phyloP scores from a whole-genome alignment of 1,284 basidiomycete genomes.

The Moesziomyces globuligerus region DNA sequence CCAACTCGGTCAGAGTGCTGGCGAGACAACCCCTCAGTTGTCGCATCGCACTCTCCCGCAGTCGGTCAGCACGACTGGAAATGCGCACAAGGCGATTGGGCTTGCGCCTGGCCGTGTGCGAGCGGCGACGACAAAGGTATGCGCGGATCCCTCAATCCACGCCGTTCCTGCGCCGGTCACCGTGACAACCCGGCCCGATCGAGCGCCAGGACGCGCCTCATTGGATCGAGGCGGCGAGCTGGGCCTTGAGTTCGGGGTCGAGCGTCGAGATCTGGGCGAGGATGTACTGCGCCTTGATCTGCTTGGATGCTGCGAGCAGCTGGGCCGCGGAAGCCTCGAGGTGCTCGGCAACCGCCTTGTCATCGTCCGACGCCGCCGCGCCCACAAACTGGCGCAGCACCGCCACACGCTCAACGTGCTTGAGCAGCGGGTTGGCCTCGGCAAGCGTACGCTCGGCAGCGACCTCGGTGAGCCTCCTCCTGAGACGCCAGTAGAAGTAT shows the following conservation, averaged over 20 bases:
- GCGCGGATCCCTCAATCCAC: constrained; percentile 41
- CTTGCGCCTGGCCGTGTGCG: too few relatives aligned
- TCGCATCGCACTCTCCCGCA: neutral
- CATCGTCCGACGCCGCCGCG: constrained; percentile 54
- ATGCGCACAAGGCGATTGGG: too few relatives aligned
- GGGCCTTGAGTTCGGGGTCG: constrained; percentile 51
- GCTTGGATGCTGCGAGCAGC: constrained; percentile 53
- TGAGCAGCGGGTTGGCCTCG: constrained; percentile 64
- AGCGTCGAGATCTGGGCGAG: constrained; percentile 59
- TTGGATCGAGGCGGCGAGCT: constrained; percentile 43
- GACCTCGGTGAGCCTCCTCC: constrained; percentile 70
- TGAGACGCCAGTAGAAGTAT: constrained; percentile 94
- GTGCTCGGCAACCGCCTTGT: constrained; percentile 55
- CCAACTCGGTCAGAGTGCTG: too few relatives aligned
- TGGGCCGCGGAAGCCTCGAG: constrained; percentile 56
- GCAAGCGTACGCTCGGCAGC: constrained; percentile 51
- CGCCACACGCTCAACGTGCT: constrained; percentile 52
- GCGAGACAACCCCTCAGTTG: constrained; percentile 35
- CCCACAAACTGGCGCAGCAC: constrained; percentile 53
- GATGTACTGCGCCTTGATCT: constrained; percentile 55
- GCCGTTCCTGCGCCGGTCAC: neutral
- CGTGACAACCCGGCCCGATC: neutral
- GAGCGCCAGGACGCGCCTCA: neutral
- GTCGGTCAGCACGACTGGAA: too few relatives aligned
- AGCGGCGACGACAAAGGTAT: too few relatives aligned